These are phyloP conservation scores for Beauveria bassiana DNA, from an alignment of 2,329 filamentous ascomycete species.

Conservation along the genomic window DNA sequence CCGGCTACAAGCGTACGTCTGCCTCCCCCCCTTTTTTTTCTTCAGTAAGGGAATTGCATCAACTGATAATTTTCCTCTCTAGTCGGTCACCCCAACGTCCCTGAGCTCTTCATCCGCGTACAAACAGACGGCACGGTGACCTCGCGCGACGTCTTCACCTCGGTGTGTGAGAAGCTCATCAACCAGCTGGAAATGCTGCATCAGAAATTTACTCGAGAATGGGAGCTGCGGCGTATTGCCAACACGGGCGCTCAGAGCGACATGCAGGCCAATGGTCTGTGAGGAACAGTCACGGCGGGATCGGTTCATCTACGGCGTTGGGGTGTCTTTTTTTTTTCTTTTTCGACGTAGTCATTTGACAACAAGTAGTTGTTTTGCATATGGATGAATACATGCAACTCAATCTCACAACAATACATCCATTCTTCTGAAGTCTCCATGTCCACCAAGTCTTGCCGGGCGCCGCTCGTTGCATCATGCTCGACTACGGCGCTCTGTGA, in stretches of 20 bases:
- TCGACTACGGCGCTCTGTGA: neutral
- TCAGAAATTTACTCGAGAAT: conserved; percentile 88
- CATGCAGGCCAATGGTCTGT: conserved; percentile 30
- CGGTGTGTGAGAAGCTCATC: conserved; percentile 75
- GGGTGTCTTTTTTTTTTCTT: conserved; percentile 17
- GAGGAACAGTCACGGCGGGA: neutral
- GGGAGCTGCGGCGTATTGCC: conserved; percentile 80
- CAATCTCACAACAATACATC: neutral
- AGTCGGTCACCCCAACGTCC: conserved; percentile 54
- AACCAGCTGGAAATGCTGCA: conserved; percentile 71
- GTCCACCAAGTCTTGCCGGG: neutral
- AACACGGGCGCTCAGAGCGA: conserved; percentile 52
- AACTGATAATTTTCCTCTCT: conserved; percentile 9
- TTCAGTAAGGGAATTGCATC: conserved; percentile 10
- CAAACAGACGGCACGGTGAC: conserved; percentile 85
- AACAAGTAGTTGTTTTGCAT: neutral
- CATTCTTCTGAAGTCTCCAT: neutral
- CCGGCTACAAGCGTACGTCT: conserved; percentile 75
- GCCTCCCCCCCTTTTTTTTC: neutral
- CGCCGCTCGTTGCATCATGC: neutral
- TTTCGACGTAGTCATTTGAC: conserved; percentile 7
- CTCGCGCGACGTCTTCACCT: conserved; percentile 80
- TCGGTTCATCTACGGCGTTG: conserved; percentile 9
- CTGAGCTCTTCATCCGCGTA: conserved; percentile 63
- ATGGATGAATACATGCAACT: neutral